phyloP scores from a whole-genome alignment of 352 stramenopile genomes.

The Pythium coloratum region DNA sequence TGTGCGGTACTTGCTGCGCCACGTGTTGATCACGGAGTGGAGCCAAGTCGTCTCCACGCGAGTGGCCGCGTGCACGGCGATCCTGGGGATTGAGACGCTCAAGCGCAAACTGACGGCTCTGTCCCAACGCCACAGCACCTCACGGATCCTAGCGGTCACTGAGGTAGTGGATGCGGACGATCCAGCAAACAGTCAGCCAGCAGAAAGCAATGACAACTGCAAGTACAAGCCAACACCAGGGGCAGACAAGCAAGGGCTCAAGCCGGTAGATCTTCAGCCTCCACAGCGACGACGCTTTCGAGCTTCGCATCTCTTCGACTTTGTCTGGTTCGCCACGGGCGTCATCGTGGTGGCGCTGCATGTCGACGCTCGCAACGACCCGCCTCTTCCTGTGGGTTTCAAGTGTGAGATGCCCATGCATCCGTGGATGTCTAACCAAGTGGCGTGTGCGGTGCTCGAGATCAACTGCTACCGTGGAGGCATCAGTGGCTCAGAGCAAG shows the following conservation, averaged over 20 bases:
- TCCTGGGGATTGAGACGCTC: conserved; percentile 13
- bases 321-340: conserved; percentile 2
- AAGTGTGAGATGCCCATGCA: conserved; percentile 13
- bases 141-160: not conserved
- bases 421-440: not conserved
- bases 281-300: not conserved
- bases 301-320: not conserved
- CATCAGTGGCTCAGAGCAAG: not conserved
- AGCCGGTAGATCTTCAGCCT: not conserved
- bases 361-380: not conserved
- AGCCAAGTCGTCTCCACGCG: conserved; percentile 11
- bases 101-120: conserved; percentile 11
- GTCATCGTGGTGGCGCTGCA: not conserved
- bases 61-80: conserved; percentile 9
- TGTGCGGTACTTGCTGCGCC: conserved; percentile 8
- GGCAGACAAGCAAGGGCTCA: not conserved
- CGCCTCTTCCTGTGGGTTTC: not conserved
- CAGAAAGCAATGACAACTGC: not conserved
- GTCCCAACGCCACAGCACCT: not conserved
- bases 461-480: conserved; percentile 24
- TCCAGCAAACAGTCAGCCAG: not conserved
- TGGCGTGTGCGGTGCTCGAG: conserved; percentile 15
- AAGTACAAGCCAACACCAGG: not conserved
- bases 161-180: not conserved
- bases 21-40: conserved; percentile 10